Conservation (phyloP, 2,329 filamentous ascomycete genomes). For the Sarocladiaceae sp. region DNA sequence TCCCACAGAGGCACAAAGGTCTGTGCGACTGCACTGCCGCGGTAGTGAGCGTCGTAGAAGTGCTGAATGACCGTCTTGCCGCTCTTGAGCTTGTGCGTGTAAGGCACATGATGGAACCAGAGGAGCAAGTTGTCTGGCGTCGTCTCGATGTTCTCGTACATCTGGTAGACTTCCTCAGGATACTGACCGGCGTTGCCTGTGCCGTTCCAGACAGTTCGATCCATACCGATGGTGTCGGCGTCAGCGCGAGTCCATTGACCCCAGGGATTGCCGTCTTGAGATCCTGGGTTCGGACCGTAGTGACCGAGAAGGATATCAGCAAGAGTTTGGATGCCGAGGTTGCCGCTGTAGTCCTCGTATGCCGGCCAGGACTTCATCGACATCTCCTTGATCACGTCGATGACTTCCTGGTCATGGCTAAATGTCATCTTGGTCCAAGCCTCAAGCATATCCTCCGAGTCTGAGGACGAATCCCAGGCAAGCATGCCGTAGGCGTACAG, state of each 20-base stretch:
- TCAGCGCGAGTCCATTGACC: conserved; percentile 68
- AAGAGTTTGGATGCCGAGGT: conserved; percentile 63
- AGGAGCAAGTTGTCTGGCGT: conserved; percentile 63
- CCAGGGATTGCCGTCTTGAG: conserved; percentile 61
- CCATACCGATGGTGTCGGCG: conserved; percentile 57
- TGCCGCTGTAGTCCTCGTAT: conserved; percentile 66
- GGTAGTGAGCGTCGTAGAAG: conserved; percentile 59
- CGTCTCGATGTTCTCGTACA: conserved; percentile 54
- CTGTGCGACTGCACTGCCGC: conserved; percentile 53
- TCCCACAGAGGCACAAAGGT: conserved; percentile 50
- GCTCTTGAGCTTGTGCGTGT: conserved; percentile 54
- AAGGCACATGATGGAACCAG: conserved; percentile 71
- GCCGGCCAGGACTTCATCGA: conserved; percentile 64
- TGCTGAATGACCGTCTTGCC: conserved; percentile 64
- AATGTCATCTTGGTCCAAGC: conserved; percentile 67
- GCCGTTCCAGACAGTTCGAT: conserved; percentile 61
- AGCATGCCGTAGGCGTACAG: conserved; percentile 63
- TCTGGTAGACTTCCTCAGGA: conserved; percentile 48
- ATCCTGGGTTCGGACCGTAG: conserved; percentile 61
- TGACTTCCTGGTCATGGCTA: conserved; percentile 43
- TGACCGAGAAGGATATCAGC: conserved; percentile 62
- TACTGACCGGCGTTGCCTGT: conserved; percentile 63
- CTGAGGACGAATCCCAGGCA: conserved; percentile 54
- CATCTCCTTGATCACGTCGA: conserved; percentile 54
- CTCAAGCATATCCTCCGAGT: conserved; percentile 40